These are phyloP conservation scores for Pleurotus platypus DNA, from an alignment of 768 basidiomycete genomes.

Conservation along the genomic window DNA sequence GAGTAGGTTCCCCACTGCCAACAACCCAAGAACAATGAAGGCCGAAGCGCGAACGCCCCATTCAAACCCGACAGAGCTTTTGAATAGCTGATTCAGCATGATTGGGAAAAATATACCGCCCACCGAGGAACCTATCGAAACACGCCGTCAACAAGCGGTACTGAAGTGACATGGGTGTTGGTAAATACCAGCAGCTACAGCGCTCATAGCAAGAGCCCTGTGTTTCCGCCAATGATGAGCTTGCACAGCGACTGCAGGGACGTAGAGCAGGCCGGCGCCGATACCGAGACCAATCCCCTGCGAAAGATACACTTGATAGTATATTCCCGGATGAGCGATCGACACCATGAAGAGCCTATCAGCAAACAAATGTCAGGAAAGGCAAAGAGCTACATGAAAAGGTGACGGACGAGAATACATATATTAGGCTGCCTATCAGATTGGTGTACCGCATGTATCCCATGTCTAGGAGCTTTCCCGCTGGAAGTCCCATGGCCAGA, in stretches of 20 bases:
- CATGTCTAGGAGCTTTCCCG: slow-evolving; percentile 30
- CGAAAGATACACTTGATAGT: slow-evolving; percentile 41
- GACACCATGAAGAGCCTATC: slow-evolving; percentile 27
- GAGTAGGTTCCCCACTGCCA: slow-evolving; percentile 33
- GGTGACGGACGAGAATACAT: slow-evolving; percentile 21
- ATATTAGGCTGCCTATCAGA: slow-evolving; percentile 21
- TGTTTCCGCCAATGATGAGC: slow-evolving; percentile 42
- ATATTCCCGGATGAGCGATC: slow-evolving; percentile 24
- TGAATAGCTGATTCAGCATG: slow-evolving; percentile 47
- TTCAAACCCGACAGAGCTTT: slow-evolving; percentile 37
- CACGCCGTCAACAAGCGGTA: too few relatives aligned
- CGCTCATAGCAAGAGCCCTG: slow-evolving; percentile 41
- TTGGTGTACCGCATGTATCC: slow-evolving; percentile 30
- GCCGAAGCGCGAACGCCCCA: slow-evolving; percentile 43
- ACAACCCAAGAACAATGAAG: slow-evolving; percentile 29
- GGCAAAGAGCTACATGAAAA: not conserved
- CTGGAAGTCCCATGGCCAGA: slow-evolving; percentile 21
- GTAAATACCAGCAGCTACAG: slow-evolving; percentile 33
- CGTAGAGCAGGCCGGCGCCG: slow-evolving; percentile 37
- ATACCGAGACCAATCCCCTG: slow-evolving; percentile 44
- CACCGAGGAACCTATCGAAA: slow-evolving; percentile 33
- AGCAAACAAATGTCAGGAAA: not conserved
- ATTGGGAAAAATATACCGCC: slow-evolving; percentile 51
- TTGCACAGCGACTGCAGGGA: slow-evolving; percentile 40
- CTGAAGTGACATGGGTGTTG: too few relatives aligned